Evolutionary conservation across 2,329 filamentous ascomycete genomes (phyloP), one percentile per base, ranked within the genome.

Genomic region (Fusarium sacchari): DNA sequence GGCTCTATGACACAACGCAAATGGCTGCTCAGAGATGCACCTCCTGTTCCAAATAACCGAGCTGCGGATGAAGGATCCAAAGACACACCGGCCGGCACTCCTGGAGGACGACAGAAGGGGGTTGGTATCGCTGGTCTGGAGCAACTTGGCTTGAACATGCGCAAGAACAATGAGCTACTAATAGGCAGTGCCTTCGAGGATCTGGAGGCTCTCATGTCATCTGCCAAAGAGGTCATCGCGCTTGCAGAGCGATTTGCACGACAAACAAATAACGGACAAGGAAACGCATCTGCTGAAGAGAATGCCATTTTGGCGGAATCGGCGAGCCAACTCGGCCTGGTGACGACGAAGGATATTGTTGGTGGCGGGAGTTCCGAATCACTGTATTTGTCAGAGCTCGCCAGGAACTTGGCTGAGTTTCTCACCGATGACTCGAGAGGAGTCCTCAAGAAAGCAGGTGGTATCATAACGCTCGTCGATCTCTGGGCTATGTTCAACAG

Each of bases 111-210:
- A 81, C 64, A 84, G 50, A 93, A 93, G 73, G 90, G 92, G 0
- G 94, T 94, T 8, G 96, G 96, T 6, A 98, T 99, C 76, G 96
- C 96, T 15, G 96, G 95, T 1, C 87, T 99, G 5, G 96, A 99
- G 81, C 92, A 94, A 77, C 90, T 95, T 70, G 94, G 94, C 1
- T 83, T 96, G 11, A 94, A 95, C 76, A 90, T 95, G 79, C 92
- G 94, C 64, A 96, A 94, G 83, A 97, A 97, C 81, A 98, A 98
- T 77, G 95, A 98, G 81, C 84, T 94, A 15, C 92, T 98, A 56
- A 97, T 99, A 73, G 96, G 96, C 32, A 95, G 90, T 73, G 95
- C 96, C 0, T 99, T 99, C 78, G 96, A 98, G 80, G 96, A 99
- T 79, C 88, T 99, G 1, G 96, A 98, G 80, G 95, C 96, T 7